Base-by-base conservation (phyloP, 345 rosid species). In the Leavenworthia alabamica region DNA sequence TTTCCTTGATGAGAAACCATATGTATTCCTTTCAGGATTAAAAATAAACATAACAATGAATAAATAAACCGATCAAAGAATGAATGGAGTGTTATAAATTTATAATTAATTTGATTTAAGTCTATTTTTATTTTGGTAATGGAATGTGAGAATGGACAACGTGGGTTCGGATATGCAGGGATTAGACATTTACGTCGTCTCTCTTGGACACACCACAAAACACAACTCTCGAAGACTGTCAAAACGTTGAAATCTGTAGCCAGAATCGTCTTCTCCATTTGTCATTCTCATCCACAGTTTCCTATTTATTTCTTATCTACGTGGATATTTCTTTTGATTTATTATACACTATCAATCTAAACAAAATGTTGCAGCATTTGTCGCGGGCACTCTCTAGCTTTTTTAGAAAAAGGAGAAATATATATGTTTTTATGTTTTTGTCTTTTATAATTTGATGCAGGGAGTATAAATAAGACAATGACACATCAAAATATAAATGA, bases 241-340 rank as follows among this genome's bases (percentile, higher is more conserved):
- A 31, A 48, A 67, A 80, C 82, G 78, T 86, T 80, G 85, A 83
- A 83, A 83, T 77, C 76, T 80, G 89, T 56, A 86, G 83, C 94
- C 73, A 64, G 87, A 73, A 76, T 83, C 87, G 94, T 82, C 89
- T 79, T 82, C 89, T 86, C 90, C 90, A 73, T 83, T 83, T 83
- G 89, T 83, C 90, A 80, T 82, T 80, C 86, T 77, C 79, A 73
- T 73, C 76, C 75, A 79, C 85, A 81, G 83, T 71, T 52, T 37
- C 44, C 44, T 28, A 32, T 24, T 35, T 61, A 43, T 61, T 53
- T 62, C 14, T 62, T 45, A 67, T 52, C 2, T 44, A 37, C 60
- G 42, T 61, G 62, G 56, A 44, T 28, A 29, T 12, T 70, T 62
- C 36, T 47, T 63, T 70, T 10, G 6, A 29, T 62, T 37, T 56